Base-by-base conservation (phyloP, 1,284 basidiomycete genomes). In the Bjerkandera adusta region DNA sequence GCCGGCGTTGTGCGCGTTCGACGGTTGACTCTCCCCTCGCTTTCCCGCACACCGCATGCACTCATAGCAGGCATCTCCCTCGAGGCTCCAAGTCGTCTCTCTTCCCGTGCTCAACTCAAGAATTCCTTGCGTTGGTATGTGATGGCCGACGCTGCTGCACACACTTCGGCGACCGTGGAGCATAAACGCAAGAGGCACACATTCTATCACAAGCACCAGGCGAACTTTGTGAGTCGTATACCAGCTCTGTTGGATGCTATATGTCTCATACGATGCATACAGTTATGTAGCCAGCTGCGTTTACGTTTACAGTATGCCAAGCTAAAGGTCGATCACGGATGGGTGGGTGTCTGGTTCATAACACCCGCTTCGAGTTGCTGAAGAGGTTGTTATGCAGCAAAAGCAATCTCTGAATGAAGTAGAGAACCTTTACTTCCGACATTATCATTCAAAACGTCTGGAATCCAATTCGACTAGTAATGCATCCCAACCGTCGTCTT, bases 261-360 rank as follows among this genome's bases (percentile, higher is more conserved):
- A 26, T 15, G 4, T 24, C 30, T 22, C 10, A n/a, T 33, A 34
- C 29, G 13, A 27, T 26, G 8, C 25, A n/a, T 45, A 10, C 36
- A 89, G 86, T 70, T 89, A 15, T 82, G 81, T 2, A 73, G 81
- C 48, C 85, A 89, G 51, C 70, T 89, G n/a, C 82, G 85, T 57
- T 73, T 85, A 63, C 76, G 86, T 20, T 68, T 89, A 15, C 85
- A 85, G 58, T 89, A 89, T 58, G 86, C 87, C 11, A 74, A 77
- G 56, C 69, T 89, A 42, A 89, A 89, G 59, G 85, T 89, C 36
- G 85, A 89, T 52, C 76, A 87, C 58, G 86, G 86, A 40, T 89
- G 86, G 86, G 86, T 88, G 60, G 39, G 81, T 47, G 5, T 27
- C 33, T 30, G 25, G 38, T 5, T 33, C 27, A 30, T 30, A n/a